Percentiles rank a stretch among this genome's conserved stretches.
Conservation (phyloP, 768 basidiomycete species). For the Lentinula detonsa region DNA sequence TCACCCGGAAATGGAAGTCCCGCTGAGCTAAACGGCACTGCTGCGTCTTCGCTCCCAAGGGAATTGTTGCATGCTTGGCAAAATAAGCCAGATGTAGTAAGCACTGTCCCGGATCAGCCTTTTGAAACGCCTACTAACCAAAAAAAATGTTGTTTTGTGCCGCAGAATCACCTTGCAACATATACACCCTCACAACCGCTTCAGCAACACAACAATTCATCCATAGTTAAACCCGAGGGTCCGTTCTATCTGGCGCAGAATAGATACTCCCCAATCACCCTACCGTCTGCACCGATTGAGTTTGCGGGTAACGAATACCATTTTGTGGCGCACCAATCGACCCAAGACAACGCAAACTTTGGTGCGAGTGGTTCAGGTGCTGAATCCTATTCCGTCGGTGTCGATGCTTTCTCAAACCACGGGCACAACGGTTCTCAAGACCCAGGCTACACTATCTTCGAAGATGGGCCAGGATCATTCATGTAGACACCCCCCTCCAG, state of each 20-base stretch:
- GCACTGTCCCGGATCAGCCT: neutral
- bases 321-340: neutral
- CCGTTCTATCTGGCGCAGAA: neutral
- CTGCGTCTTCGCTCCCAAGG: neutral
- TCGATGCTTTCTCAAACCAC: neutral
- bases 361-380: neutral
- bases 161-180: constrained; percentile 4
- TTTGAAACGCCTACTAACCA: neutral
- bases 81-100: constrained; percentile 1
- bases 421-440: neutral
- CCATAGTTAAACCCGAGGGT: neutral
- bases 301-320: neutral
- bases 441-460: neutral
- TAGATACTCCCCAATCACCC: neutral
- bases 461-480: neutral
- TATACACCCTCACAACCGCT: neutral
- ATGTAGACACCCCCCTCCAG: neutral
- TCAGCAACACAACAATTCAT: neutral
- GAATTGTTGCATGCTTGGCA: constrained; percentile 3
- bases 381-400: neutral
- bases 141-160: neutral
- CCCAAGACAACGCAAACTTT: neutral
- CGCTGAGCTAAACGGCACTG: neutral
- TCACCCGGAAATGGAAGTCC: constrained; percentile 31
- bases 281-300: neutral